Base-by-base conservation (phyloP, 805 yeast genomes). In the Starmerella apis region DNA sequence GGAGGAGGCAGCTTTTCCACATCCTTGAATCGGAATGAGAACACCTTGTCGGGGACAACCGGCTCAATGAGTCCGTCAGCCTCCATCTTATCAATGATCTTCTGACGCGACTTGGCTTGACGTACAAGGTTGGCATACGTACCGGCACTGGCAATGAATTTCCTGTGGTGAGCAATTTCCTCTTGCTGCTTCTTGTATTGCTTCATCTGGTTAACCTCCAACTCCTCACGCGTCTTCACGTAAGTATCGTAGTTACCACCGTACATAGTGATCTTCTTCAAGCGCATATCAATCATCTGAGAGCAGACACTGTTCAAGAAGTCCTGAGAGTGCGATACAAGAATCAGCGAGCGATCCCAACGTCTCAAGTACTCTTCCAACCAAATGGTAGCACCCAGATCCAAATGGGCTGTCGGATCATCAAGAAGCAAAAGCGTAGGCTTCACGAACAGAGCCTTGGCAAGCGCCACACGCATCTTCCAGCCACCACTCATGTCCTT, bases 401-500 rank as follows among this genome's bases (percentile, higher is more conserved):
- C 98, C 78, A 92, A 85, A 72, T 92, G 98, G 48, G 98, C 98
- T 59, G 98, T 92, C 63, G 98, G 98, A 71, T 92, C 98, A 74
- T 92, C 98, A 68, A 92, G 79, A 62, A 92, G 73, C 65, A 92
- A 75, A 61, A 92, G 72, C 46, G 97, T 88, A 65, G 98, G 98
- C 75, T 92, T 90, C 59, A 92, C 97, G 75, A 92, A 92, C 61
- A 92, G 76, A 27, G 98, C 98, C 72, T 92, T 92, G 54, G 96
- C 95, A 56, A 92, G 76, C 41, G 98, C 97, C 55, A 92, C 98
- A 74, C 98, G 86, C 98, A 92, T 92, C 76, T 87, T 87, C 98
- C 98, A 92, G 68, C 98, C 98, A 79, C 98, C 98, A 65, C 96
- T 86, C 98, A 92, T 92, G 66, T 92, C 97, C 71, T 86, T 88